A percentile compares a stretch with the other conserved stretches of the same genome.
phyloP scores from a whole-genome alignment of 2,329 filamentous ascomycete species.

The Trichoderma cornu-damae region DNA sequence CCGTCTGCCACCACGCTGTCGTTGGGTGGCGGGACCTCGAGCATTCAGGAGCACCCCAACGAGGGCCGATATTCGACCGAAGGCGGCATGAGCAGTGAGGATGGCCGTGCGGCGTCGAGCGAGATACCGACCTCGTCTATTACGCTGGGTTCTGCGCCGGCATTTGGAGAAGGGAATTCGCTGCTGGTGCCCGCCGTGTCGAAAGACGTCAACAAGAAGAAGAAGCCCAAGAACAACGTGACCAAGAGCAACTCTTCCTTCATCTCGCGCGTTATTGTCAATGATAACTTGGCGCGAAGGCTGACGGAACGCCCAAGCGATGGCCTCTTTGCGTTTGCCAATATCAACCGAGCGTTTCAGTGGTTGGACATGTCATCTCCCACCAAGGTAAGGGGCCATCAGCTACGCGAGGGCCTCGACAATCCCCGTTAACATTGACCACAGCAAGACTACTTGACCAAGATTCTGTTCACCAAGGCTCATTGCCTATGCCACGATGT shows the following conservation, averaged over 20 bases:
- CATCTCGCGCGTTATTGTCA: constrained; percentile 90
- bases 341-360: constrained; percentile 91
- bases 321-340: constrained; percentile 85
- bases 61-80: constrained; percentile 59
- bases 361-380: constrained; percentile 86
- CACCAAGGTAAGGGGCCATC: constrained; percentile 53
- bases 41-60: constrained; percentile 57
- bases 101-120: constrained; percentile 51
- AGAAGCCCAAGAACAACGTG: constrained; percentile 97
- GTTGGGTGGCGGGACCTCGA: constrained; percentile 40
- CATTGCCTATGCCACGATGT: constrained; percentile 94
- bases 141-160: constrained; percentile 49
- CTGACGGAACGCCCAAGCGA: constrained; percentile 72
- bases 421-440: constrained; percentile 24
- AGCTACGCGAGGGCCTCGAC: background rate
- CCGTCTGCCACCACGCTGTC: constrained; percentile 48
- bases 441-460: constrained; percentile 83
- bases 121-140: constrained; percentile 40
- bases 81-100: constrained; percentile 53
- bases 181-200: constrained; percentile 58
- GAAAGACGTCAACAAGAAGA: constrained; percentile 72
- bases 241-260: constrained; percentile 98
- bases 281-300: constrained; percentile 74
- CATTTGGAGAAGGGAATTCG: constrained; percentile 83
- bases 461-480: constrained; percentile 94